A percentile compares a stretch with the other conserved stretches of the same genome.
These are phyloP conservation scores for Geotrichum phurueaensis DNA, from an alignment of 1,139 yeast genomes.

Conservation along the genomic window DNA sequence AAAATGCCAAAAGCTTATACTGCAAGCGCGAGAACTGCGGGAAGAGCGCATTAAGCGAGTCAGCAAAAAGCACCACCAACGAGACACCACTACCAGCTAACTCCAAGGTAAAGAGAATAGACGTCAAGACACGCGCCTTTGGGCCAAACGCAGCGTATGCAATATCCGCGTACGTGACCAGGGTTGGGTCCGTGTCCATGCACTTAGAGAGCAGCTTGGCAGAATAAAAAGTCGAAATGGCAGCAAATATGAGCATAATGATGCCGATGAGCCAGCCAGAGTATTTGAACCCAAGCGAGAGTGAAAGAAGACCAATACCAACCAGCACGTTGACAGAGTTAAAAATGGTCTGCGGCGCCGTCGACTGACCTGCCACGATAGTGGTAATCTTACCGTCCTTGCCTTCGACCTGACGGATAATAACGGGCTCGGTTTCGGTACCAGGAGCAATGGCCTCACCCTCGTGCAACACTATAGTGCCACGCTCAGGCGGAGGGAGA, in stretches of 20 bases:
- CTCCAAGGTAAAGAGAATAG: conserved; percentile 68
- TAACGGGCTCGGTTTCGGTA: conserved; percentile 50
- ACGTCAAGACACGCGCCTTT: conserved; percentile 56
- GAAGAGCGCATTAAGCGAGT: conserved; percentile 64
- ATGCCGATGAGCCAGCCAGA: conserved; percentile 79
- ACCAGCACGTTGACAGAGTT: conserved; percentile 78
- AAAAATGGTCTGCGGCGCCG: conserved; percentile 81
- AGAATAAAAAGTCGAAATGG: conserved; percentile 59
- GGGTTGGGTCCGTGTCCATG: conserved; percentile 66
- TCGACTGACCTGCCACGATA: conserved; percentile 75
- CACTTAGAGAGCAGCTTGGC: conserved; percentile 61
- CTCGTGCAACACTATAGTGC: conserved; percentile 26
- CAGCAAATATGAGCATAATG: conserved; percentile 48
- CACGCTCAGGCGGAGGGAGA: conserved; percentile 23
- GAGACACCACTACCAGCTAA: conserved; percentile 74
- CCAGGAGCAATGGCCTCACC: conserved; percentile 28
- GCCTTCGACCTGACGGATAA: conserved; percentile 61
- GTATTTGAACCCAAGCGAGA: conserved; percentile 72
- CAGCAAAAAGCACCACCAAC: conserved; percentile 73
- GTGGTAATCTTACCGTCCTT: conserved; percentile 69
- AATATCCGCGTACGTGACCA: conserved; percentile 84
- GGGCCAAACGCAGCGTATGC: conserved; percentile 71
- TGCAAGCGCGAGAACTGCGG: conserved; percentile 44
- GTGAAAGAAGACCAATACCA: conserved; percentile 79
- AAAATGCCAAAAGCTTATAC: conserved; percentile 56